Percentiles rank a stretch among this genome's conserved stretches.
Evolutionary conservation across 73 alveolate genomes (phyloP).

Genomic region (Symbiodinium natans): DNA sequence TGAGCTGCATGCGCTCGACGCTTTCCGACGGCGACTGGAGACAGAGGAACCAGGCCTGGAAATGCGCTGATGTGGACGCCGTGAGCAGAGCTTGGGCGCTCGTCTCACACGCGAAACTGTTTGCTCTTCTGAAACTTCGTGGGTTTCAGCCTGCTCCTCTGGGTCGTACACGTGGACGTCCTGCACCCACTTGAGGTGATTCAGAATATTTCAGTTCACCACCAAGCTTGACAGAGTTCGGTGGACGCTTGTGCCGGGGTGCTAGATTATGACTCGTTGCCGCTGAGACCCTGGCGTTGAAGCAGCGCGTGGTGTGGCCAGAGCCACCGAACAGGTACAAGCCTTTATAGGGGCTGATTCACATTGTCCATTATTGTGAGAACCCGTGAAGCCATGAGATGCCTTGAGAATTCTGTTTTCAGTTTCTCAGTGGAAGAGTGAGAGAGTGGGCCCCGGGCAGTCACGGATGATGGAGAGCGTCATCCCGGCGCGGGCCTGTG

Average conservation of each 20-base stretch:
- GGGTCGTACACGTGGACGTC: conserved; percentile 95
- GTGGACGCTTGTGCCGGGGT: not conserved
- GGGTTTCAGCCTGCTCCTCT: conserved; percentile 92
- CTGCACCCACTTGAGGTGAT: not conserved
- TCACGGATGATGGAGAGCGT: conserved; percentile 96
- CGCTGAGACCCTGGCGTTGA: conserved; percentile 79
- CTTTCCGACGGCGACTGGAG: conserved; percentile 12
- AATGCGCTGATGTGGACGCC: no score
- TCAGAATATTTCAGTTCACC: no score
- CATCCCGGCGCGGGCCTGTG: conserved; percentile 96
- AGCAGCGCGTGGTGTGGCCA: conserved; percentile 97
- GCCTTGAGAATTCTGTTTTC: no score
- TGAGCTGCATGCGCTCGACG: not conserved
- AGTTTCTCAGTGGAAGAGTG: no score
- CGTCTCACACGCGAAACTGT: not conserved
- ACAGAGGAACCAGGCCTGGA: conserved; percentile 74
- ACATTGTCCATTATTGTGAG: no score
- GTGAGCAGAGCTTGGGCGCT: not conserved
- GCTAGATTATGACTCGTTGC: not conserved
- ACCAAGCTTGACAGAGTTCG: no score
- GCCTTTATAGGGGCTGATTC: no score
- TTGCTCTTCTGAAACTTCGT: not conserved
- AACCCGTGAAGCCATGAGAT: no score
- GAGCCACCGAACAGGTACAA: conserved; percentile 96
- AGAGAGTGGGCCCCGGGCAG: conserved; percentile 45